phyloP scores from a whole-genome alignment of 257 asterid genomes.

The Solanum medicagineum region DNA sequence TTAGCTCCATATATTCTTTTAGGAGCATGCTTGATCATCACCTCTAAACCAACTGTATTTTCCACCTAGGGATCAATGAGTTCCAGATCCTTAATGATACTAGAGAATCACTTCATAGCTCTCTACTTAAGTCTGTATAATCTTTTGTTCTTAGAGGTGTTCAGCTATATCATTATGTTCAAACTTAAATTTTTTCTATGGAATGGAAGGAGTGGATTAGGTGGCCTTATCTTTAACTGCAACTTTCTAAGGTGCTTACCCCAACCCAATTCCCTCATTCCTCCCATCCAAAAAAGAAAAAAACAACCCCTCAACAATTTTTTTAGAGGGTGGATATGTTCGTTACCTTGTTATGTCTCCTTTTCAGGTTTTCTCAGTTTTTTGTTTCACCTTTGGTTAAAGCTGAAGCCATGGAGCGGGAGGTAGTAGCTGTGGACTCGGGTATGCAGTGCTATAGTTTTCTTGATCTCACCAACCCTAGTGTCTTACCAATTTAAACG shows the following conservation, averaged over 20 bases:
- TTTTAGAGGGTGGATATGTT: neutral
- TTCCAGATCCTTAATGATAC: neutral
- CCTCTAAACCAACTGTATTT: neutral
- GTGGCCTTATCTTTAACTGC: neutral
- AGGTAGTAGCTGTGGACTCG: slow-evolving; percentile 90
- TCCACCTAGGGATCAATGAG: neutral
- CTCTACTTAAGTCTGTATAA: neutral
- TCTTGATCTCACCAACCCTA: neutral
- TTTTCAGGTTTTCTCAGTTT: slow-evolving; percentile 87
- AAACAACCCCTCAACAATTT: neutral
- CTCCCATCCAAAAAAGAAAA: no score
- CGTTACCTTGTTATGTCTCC: slow-evolving; percentile 1
- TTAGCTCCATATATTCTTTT: neutral
- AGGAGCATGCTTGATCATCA: neutral
- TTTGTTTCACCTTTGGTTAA: slow-evolving; percentile 78
- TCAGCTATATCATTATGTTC: neutral
- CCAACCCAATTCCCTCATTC: neutral
- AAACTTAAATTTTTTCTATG: neutral
- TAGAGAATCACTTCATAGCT: neutral
- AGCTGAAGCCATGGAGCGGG: slow-evolving; percentile 98
- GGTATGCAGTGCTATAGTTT: slow-evolving; percentile 25
- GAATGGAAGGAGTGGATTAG: neutral
- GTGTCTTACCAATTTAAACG: neutral
- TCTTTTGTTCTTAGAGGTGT: neutral
- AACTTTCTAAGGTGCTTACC: neutral